Evolutionary conservation across 768 basidiomycete genomes (phyloP).

Genomic region (Amanita rimosa): DNA sequence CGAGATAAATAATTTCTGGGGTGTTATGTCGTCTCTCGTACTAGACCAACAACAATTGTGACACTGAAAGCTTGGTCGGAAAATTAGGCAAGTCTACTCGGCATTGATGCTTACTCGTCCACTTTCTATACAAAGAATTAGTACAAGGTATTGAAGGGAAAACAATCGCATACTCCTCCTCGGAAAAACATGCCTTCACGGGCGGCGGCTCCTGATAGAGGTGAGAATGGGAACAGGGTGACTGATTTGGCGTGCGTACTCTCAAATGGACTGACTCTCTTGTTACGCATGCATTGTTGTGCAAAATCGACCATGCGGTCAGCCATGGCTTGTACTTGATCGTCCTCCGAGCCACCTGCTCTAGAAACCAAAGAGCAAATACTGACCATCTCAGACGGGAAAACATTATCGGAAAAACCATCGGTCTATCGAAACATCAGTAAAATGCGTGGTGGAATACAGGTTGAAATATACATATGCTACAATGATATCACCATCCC

Average conservation of each 20-base stretch:
- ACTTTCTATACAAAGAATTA: conserved; percentile 43
- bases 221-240: background rate
- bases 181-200: conserved; percentile 52
- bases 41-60: conserved; percentile 57
- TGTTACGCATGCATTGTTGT: conserved; percentile 56
- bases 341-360: conserved; percentile 40
- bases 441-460: conserved; percentile 12
- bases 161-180: conserved; percentile 53
- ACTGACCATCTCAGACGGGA: conserved; percentile 54
- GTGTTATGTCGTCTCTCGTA: conserved; percentile 46
- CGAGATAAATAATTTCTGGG: background rate
- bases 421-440: conserved; percentile 28
- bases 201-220: conserved; percentile 43
- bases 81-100: background rate
- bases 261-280: conserved; percentile 65
- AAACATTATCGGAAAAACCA: conserved; percentile 51
- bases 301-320: conserved; percentile 65
- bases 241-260: conserved; percentile 25
- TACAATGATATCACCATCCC: conserved; percentile 42
- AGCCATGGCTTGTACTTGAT: conserved; percentile 59
- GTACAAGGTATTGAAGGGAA: conserved; percentile 6
- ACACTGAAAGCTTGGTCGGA: conserved; percentile 32
- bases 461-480: conserved; percentile 26
- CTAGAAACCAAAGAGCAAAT: conserved; percentile 61
- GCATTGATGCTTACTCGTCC: conserved; percentile 52